A percentile compares a stretch with the other conserved stretches of the same genome.
These are phyloP conservation scores for Diaporthe nobilis DNA, from an alignment of 2,329 filamentous ascomycete species.

Conservation along the genomic window DNA sequence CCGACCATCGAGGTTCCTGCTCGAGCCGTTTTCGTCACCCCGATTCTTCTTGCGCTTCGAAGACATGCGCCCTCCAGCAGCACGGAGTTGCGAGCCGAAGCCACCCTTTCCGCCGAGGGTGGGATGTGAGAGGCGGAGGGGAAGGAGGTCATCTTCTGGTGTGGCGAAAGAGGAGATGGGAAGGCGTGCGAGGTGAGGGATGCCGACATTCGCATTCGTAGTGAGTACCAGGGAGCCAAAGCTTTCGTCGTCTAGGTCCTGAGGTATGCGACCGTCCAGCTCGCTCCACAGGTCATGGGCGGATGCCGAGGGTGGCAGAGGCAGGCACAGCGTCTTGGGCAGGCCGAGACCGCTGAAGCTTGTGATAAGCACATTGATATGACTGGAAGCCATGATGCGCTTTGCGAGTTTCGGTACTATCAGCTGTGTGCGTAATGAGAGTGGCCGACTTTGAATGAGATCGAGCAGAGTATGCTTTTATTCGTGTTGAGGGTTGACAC, in stretches of 20 bases:
- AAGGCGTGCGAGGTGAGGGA: constrained; percentile 67
- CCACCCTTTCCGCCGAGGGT: constrained; percentile 96
- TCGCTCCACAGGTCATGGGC: constrained; percentile 76
- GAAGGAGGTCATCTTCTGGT: constrained; percentile 77
- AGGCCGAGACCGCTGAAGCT: constrained; percentile 87
- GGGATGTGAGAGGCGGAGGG: constrained; percentile 83
- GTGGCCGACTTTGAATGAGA: background rate
- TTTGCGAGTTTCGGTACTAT: constrained; percentile 36
- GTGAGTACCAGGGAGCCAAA: constrained; percentile 79
- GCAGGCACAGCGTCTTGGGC: constrained; percentile 86
- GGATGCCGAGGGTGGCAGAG: constrained; percentile 75
- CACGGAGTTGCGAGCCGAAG: constrained; percentile 96
- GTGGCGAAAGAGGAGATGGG: constrained; percentile 72
- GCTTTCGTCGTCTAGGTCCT: constrained; percentile 59
- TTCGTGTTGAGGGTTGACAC: too few relatives aligned
- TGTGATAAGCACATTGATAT: constrained; percentile 86
- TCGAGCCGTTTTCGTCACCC: constrained; percentile 89
- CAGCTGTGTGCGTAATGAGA: background rate
- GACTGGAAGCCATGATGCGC: constrained; percentile 66
- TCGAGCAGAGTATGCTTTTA: background rate
- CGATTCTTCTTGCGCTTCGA: constrained; percentile 89
- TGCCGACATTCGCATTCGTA: constrained; percentile 82
- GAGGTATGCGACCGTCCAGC: constrained; percentile 74
- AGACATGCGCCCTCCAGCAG: constrained; percentile 97
- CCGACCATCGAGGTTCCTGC: constrained; percentile 92